phyloP scores from a whole-genome alignment of 2,329 filamentous ascomycete genomes.

The Epichloe hybrida region DNA sequence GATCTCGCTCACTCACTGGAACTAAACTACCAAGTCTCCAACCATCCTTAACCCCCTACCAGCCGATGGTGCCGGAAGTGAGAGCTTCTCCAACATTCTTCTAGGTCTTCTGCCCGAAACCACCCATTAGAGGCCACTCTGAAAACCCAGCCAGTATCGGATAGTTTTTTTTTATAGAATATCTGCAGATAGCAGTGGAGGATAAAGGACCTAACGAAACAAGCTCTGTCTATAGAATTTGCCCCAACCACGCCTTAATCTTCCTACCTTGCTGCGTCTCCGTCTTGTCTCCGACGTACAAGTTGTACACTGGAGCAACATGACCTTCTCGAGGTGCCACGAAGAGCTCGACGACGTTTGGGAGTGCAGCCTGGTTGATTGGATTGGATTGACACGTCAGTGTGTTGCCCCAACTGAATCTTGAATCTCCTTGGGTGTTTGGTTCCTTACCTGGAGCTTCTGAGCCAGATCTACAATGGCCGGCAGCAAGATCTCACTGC shows the following conservation, averaged over 20 bases:
- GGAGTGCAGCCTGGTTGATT: constrained; percentile 6
- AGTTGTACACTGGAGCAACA: constrained; percentile 11
- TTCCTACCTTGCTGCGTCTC: constrained; percentile 12
- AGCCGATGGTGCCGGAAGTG: no score
- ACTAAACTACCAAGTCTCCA: no score
- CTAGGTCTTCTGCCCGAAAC: no score
- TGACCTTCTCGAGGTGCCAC: constrained; percentile 10
- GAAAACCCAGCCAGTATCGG: no score
- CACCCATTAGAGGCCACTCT: no score
- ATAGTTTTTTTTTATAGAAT: no score
- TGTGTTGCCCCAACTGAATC: no score
- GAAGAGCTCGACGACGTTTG: constrained; percentile 10
- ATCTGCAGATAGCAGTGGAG: not conserved
- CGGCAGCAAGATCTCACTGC: constrained; percentile 10
- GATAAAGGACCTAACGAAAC: not conserved
- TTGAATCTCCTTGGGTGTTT: no score
- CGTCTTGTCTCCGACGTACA: constrained; percentile 8
- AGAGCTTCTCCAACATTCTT: no score
- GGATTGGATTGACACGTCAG: not conserved
- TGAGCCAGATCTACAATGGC: constrained; percentile 8
- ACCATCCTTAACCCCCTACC: no score
- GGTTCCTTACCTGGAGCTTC: constrained; percentile 8
- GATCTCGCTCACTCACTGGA: no score
- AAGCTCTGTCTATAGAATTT: constrained; percentile 5
- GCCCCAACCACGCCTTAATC: constrained; percentile 11